Conservation (phyloP, 257 asterid genomes). For the Rauvolfia tetraphylla region DNA sequence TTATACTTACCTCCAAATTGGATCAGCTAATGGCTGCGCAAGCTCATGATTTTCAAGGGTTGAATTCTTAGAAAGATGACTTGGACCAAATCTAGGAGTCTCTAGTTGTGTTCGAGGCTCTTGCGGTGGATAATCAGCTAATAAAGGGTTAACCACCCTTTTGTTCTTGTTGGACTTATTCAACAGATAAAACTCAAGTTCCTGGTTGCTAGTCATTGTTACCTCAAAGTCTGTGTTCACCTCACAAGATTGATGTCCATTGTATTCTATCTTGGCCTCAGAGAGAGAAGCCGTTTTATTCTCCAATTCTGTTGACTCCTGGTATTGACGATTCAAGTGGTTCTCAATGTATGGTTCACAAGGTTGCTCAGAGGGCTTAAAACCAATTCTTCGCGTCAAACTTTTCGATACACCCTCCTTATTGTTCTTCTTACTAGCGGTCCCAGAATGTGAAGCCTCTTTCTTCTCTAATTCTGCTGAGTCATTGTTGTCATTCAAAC, state of each 20-base stretch:
- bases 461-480: slow-evolving; percentile 4
- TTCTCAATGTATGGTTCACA: background rate
- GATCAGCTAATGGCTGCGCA: slow-evolving; percentile 39
- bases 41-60: slow-evolving; percentile 8
- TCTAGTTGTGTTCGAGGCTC: slow-evolving; percentile 2
- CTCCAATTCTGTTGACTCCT: slow-evolving; percentile 12
- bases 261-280: slow-evolving; percentile 1
- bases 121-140: slow-evolving; percentile 4
- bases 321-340: background rate
- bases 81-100: slow-evolving; percentile 11
- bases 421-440: slow-evolving; percentile 17
- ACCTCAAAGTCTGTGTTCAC: background rate
- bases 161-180: background rate
- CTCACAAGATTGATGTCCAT: background rate
- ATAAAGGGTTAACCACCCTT: background rate
- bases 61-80: slow-evolving; percentile 15
- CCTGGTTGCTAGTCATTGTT: background rate
- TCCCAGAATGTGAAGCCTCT: background rate
- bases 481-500: background rate
- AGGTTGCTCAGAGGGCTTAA: slow-evolving; percentile 13
- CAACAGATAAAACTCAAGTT: background rate
- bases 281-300: background rate
- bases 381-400: slow-evolving; percentile 16
- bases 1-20: slow-evolving; percentile 69
- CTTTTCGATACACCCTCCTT: background rate